phyloP scores from a whole-genome alignment of 306 rosid species.

The Rubus parviflorus region DNA sequence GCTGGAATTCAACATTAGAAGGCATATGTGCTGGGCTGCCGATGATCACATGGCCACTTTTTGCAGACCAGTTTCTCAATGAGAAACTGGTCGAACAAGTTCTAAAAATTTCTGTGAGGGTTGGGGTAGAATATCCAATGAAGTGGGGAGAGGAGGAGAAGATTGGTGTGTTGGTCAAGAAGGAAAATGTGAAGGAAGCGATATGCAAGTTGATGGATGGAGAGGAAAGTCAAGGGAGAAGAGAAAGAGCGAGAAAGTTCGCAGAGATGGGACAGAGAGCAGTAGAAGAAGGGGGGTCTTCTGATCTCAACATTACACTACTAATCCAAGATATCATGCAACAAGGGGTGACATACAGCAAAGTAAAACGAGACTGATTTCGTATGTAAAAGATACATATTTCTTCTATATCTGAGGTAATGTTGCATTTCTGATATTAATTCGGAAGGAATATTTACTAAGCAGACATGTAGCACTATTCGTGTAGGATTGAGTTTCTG shows the following conservation, averaged over 20 bases:
- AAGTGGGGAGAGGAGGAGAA: conserved; percentile 38
- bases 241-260: conserved; percentile 21
- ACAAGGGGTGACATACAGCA: background rate
- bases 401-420: no score
- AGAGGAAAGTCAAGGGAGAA: conserved; percentile 18
- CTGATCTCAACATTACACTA: conserved; percentile 8
- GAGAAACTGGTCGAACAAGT: conserved; percentile 35
- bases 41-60: conserved; percentile 41
- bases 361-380: no score
- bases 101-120: conserved; percentile 26
- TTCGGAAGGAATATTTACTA: no score
- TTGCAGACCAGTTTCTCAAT: conserved; percentile 39
- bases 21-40: conserved; percentile 42
- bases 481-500: no score
- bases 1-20: conserved; percentile 35
- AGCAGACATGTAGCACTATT: no score
- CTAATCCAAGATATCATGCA: conserved; percentile 28
- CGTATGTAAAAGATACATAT: no score
- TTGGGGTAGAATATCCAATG: conserved; percentile 27
- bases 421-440: no score
- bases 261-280: conserved; percentile 27
- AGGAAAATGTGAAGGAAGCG: conserved; percentile 24
- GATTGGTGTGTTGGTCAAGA: conserved; percentile 22
- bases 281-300: conserved; percentile 33
- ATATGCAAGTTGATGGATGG: conserved; percentile 30